Percentiles rank a stretch among this genome's conserved stretches.
These are phyloP conservation scores for Jasminum sambac DNA, from an alignment of 257 asterid species.

Conservation along the genomic window DNA sequence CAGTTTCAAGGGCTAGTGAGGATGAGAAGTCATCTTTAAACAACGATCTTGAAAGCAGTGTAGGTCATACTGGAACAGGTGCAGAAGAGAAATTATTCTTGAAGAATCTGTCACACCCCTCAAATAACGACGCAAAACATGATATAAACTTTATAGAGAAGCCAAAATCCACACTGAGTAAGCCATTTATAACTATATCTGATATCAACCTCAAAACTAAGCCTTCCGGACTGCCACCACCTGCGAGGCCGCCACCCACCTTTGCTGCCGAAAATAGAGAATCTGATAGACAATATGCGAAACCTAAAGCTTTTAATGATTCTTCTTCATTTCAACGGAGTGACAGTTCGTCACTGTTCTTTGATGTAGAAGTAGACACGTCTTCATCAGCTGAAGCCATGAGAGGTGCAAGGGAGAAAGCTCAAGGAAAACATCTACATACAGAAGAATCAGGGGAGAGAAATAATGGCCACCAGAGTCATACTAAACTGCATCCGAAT, in stretches of 20 bases:
- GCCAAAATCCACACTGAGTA: conserved; percentile 32
- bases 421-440: conserved; percentile 36
- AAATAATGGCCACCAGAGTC: conserved; percentile 28
- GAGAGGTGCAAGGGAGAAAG: conserved; percentile 40
- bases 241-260: conserved; percentile 88
- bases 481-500: conserved; percentile 25
- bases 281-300: conserved; percentile 30
- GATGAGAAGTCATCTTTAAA: conserved; percentile 31
- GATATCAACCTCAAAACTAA: conserved; percentile 79
- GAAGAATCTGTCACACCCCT: conserved; percentile 33
- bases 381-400: conserved; percentile 35
- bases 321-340: conserved; percentile 41
- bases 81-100: conserved; percentile 31
- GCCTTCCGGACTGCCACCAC: conserved; percentile 87
- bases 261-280: conserved; percentile 44
- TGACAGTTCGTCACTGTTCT: conserved; percentile 39
- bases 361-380: conserved; percentile 60
- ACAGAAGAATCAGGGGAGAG: conserved; percentile 40
- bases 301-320: conserved; percentile 40
- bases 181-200: conserved; percentile 64
- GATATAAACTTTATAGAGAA: conserved; percentile 31
- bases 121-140: conserved; percentile 24
- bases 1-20: conserved; percentile 40
- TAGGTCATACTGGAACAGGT: conserved; percentile 32
- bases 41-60: conserved; percentile 33